phyloP scores from a whole-genome alignment of 306 rosid genomes.

The Mucuna pruriens region DNA sequence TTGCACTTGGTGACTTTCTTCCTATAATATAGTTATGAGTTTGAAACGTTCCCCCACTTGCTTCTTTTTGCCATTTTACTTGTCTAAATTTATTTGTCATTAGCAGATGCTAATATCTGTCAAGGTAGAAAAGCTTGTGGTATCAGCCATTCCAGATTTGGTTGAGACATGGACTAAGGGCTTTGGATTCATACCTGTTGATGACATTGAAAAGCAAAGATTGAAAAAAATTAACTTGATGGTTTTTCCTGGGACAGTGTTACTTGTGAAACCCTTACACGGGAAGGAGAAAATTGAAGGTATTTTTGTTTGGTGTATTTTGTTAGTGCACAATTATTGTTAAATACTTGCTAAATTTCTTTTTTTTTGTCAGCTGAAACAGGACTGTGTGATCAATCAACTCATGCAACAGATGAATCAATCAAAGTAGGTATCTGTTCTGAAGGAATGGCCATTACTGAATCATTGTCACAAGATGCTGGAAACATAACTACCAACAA shows the following conservation, averaged over 20 bases:
- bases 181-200: slow-evolving; percentile 78
- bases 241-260: slow-evolving; percentile 94
- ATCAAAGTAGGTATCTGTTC: slow-evolving; percentile 27
- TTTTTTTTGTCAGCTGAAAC: slow-evolving; percentile 37
- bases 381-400: slow-evolving; percentile 41
- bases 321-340: neutral
- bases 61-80: slow-evolving; percentile 23
- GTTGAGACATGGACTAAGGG: slow-evolving; percentile 92
- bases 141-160: slow-evolving; percentile 92
- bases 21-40: neutral
- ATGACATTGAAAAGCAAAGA: slow-evolving; percentile 63
- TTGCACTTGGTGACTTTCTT: neutral
- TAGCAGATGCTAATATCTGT: slow-evolving; percentile 75
- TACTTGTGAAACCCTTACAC: slow-evolving; percentile 72
- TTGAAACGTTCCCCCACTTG: slow-evolving; percentile 18
- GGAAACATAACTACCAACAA: slow-evolving; percentile 18
- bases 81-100: slow-evolving; percentile 37
- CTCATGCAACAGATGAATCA: slow-evolving; percentile 38
- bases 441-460: slow-evolving; percentile 33
- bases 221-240: slow-evolving; percentile 75
- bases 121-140: slow-evolving; percentile 86
- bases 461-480: slow-evolving; percentile 37
- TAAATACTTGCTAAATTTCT: neutral
- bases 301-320: slow-evolving; percentile 29
- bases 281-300: slow-evolving; percentile 49